Evolutionary conservation across 2,329 filamentous ascomycete species (phyloP).

Genomic region (Beauveria sp.): DNA sequence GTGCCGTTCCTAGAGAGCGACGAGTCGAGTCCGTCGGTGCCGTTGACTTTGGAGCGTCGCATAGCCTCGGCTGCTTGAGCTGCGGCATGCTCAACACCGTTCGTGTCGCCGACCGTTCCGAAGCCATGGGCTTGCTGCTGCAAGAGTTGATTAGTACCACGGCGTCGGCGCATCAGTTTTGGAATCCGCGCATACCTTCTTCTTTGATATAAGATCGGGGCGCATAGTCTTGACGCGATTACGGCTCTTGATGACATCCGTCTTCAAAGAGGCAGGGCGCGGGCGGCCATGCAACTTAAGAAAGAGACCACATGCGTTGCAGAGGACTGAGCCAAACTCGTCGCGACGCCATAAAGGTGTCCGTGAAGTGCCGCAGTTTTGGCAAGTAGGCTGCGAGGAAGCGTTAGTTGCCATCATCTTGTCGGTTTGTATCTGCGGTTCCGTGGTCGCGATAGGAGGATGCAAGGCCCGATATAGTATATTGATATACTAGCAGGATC

Average conservation of each 20-base stretch:
- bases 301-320: constrained; percentile 97
- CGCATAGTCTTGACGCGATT: constrained; percentile 89
- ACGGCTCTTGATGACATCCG: constrained; percentile 98
- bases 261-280: constrained; percentile 93
- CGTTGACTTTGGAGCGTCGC: constrained; percentile 64
- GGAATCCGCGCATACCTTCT: constrained; percentile 57
- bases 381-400: constrained; percentile 81
- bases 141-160: neutral
- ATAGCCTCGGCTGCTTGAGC: constrained; percentile 45
- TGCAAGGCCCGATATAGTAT: constrained; percentile 21
- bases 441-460: constrained; percentile 14
- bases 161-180: neutral
- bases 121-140: constrained; percentile 31
- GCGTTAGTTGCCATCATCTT: constrained; percentile 49
- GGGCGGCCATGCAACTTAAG: constrained; percentile 92
- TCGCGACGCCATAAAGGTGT: constrained; percentile 97
- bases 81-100: constrained; percentile 53
- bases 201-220: constrained; percentile 69
- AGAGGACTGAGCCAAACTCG: constrained; percentile 89
- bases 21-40: constrained; percentile 67
- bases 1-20: constrained; percentile 74
- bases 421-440: constrained; percentile 28
- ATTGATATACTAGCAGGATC: constrained; percentile 24
- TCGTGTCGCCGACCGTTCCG: constrained; percentile 35
- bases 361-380: constrained; percentile 92